A percentile compares a stretch with the other conserved stretches of the same genome.
Evolutionary conservation across 2,329 filamentous ascomycete species (phyloP).

Genomic region (Sclerotinia trifoliorum): DNA sequence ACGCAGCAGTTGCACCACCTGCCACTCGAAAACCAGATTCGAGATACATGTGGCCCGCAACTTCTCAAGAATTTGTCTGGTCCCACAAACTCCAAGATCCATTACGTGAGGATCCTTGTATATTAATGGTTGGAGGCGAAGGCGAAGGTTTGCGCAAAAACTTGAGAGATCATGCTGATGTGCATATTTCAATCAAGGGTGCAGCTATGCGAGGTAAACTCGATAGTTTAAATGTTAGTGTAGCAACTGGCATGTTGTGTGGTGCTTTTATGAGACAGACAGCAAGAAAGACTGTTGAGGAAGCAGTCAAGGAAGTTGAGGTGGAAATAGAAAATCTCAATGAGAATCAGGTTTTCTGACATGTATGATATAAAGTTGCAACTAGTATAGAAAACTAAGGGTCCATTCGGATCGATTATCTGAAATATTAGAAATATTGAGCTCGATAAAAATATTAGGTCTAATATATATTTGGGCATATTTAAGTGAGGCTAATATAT

Average conservation of each 20-base stretch:
- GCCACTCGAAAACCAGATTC: conserved; percentile 38
- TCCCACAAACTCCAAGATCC: conserved; percentile 55
- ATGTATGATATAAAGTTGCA: conserved; percentile 5
- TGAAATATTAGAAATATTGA: too few species aligned
- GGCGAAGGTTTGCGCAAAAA: conserved; percentile 68
- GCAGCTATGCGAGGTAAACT: conserved; percentile 53
- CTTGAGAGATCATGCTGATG: conserved; percentile 65
- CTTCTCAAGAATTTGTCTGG: conserved; percentile 41
- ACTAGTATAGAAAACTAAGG: neutral
- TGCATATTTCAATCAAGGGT: conserved; percentile 62
- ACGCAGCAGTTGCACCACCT: conserved; percentile 64
- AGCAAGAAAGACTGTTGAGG: neutral
- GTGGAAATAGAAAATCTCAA: conserved; percentile 8
- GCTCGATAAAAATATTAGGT: too few species aligned
- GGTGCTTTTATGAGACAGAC: conserved; percentile 58
- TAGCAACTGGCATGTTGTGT: conserved; percentile 76
- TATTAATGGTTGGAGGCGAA: conserved; percentile 82
- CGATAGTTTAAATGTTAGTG: conserved; percentile 92
- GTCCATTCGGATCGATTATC: too few species aligned
- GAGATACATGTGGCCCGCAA: conserved; percentile 6
- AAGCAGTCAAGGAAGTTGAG: conserved; percentile 14
- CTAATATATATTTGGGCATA: too few species aligned
- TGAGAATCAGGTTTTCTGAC: conserved; percentile 18
- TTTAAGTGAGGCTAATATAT: too few species aligned
- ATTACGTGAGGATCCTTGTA: conserved; percentile 61